Evolutionary conservation across 192 early-diverging fungal genomes (phyloP), one percentile per base, ranked within the genome.

Genomic region (Coemansia sp.): DNA sequence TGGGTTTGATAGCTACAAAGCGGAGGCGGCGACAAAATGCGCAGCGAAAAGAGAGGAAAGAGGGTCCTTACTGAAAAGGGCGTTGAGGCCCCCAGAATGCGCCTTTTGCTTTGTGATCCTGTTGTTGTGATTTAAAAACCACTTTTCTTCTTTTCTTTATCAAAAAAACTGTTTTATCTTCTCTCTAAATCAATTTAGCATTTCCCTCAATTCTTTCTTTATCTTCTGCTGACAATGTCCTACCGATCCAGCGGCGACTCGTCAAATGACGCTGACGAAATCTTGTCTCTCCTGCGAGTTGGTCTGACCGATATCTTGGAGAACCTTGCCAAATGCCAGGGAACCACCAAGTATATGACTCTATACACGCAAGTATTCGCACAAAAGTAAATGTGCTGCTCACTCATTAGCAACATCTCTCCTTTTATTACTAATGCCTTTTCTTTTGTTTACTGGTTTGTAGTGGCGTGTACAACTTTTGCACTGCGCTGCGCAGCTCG

Each of bases 221-320:
- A 0, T 31, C 14, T 39, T 40, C 11, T 69, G 2, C 6, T 37
- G 13, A 37, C 18, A 60, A 67, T 46, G 58, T 42, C 53, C 37
- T 60, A 3, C 67, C 64, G 57, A 60, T 61, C 16, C 5, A 55
- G 6, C 28, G 26, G 26, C 26, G 51, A 55, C 51, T 31, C 13
- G 28, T 77, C 69, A 56, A 65, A 59, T 45, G 71, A 83, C 42
- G 69, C 80, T 10, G 65, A 70, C 57, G 80, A 83, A 28, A 93
- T 92, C 14, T 95, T 94, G 94, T 58, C 67, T 18, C 85, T 85
- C 23, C 74, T 98, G 35, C 86, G 90, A 66, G 83, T 78, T 35
- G 93, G 93, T 18, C 84, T 95, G 62, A 86, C 94, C 66, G 83
- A 85, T 60, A 93, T 98, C 76, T 87, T 96, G 76, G 86, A 85